Percentiles rank a stretch among this genome's conserved stretches.
Conservation (phyloP, 2,329 filamentous ascomycete genomes). For the Trichoderma afroharzianum region DNA sequence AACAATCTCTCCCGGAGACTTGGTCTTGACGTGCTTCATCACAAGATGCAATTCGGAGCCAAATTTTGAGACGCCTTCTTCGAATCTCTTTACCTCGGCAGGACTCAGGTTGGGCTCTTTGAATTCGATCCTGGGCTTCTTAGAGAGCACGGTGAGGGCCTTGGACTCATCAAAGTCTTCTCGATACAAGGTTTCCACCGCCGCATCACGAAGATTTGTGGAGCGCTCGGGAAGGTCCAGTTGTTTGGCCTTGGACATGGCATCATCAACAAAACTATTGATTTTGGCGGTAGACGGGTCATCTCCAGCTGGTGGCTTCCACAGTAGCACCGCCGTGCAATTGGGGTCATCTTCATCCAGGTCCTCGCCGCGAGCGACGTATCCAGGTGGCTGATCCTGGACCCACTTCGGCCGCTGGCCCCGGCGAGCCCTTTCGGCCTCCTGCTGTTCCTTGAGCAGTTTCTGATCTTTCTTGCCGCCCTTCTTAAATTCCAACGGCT, state of each 20-base stretch:
- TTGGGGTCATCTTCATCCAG: conserved; percentile 64
- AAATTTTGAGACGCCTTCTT: conserved; percentile 84
- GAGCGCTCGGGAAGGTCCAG: conserved; percentile 71
- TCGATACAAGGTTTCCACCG: conserved; percentile 68
- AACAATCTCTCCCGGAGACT: conserved; percentile 75
- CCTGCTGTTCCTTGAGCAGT: conserved; percentile 75
- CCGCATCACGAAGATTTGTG: conserved; percentile 85
- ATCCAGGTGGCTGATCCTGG: conserved; percentile 85
- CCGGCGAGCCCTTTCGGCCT: conserved; percentile 74
- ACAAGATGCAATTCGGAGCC: conserved; percentile 86
- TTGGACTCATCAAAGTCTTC: conserved; percentile 67
- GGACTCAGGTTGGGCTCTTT: conserved; percentile 79
- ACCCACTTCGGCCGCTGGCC: conserved; percentile 90
- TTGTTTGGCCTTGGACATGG: conserved; percentile 59
- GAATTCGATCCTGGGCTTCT: conserved; percentile 66
- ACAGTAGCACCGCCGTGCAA: conserved; percentile 72
- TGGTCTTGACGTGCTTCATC: conserved; percentile 79
- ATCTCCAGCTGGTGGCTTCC: conserved; percentile 66
- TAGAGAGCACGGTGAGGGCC: conserved; percentile 67
- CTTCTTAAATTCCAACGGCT: conserved; percentile 81
- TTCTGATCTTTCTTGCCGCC: conserved; percentile 75
- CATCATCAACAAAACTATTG: conserved; percentile 71
- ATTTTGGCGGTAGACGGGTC: conserved; percentile 55
- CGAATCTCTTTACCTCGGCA: conserved; percentile 82
- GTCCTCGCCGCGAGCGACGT: conserved; percentile 80